Evolutionary conservation across 352 stramenopile genomes (phyloP).

Genomic region (Phytophthora fragariaefolia): DNA sequence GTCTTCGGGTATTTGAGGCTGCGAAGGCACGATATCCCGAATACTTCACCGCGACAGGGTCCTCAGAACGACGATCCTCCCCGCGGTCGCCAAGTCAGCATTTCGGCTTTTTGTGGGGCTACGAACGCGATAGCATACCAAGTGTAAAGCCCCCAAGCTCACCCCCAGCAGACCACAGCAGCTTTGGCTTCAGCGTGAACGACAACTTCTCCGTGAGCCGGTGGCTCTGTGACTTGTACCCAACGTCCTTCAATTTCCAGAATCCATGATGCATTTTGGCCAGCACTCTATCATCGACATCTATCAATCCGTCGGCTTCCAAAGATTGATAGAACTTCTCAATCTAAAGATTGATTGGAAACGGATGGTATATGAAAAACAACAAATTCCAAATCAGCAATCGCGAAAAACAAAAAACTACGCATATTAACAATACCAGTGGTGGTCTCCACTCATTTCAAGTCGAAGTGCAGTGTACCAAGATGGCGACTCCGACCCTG

Average conservation of each 20-base stretch:
- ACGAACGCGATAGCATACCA: constrained; percentile 3
- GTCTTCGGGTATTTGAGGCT: constrained; percentile 9
- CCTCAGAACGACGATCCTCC: constrained; percentile 4
- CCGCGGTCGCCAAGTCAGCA: constrained; percentile 18
- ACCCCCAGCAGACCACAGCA: neutral
- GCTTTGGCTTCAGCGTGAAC: constrained; percentile 36
- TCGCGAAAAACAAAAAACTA: constrained; percentile 12
- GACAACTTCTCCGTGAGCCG: constrained; percentile 43
- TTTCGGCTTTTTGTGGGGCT: constrained; percentile 7
- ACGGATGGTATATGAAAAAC: too few relatives aligned
- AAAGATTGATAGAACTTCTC: too few relatives aligned
- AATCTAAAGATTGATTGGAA: too few relatives aligned
- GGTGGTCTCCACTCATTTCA: constrained; percentile 25
- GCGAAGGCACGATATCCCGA: constrained; percentile 6
- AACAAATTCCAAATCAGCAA: too few relatives aligned
- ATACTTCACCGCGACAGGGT: neutral
- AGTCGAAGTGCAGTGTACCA: constrained; percentile 1
- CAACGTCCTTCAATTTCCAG: constrained; percentile 22
- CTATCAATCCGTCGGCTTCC: constrained; percentile 1
- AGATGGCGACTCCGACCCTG: constrained; percentile 35
- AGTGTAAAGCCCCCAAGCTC: constrained; percentile 6
- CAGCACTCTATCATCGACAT: neutral
- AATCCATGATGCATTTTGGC: neutral
- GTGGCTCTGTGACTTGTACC: constrained; percentile 42
- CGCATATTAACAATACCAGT: too few relatives aligned